Base-by-base conservation (phyloP, 1,284 basidiomycete genomes). In the Cutaneotrichosporon mucoides region DNA sequence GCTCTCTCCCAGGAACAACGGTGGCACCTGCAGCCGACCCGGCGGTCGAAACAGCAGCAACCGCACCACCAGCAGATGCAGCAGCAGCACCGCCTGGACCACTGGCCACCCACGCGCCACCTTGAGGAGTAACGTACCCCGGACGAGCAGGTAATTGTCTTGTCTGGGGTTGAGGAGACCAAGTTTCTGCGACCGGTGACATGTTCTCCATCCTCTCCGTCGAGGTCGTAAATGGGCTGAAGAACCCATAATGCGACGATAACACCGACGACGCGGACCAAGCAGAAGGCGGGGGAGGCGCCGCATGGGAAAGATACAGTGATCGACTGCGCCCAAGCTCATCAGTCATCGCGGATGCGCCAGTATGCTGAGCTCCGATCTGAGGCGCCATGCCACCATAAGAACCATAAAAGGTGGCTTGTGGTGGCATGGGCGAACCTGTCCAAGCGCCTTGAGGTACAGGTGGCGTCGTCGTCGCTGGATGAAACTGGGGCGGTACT, bases 201-300 rank as follows among this genome's bases (percentile, higher is more conserved):
- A 55, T 54, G 37, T 51, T 55, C 35, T 56, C 57, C 45, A 64
- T 57, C n/a, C 41, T 48, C 37, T 64, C 60, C 11, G 45, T 53
- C 46, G 59, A 53, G 6, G 16, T 35, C 6, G 52, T 55, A 24
- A 50, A 64, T 2, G 57, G 57, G 40, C 38, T 54, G 48, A 57
- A 64, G 52, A 59, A 64, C 55, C 60, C 59, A 38, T 57, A 64
- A 1, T 60, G 62, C 6, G 62, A 44, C 13, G 62, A 56, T 11
- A 64, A 35, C 9, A 64, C 59, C 0, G 59, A 57, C 6, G 62
- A 64, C 3, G 60, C 43, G 5, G 62, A 61, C 62, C 62, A 64
- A 0, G 54, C 59, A 6, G 56, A 49, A 24, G 24, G 24, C 7
- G 62, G 54, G 7, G 13, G 24, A 0, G 59, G 51, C 4, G 62